Percentiles rank a stretch among this genome's conserved stretches.
Evolutionary conservation across 768 basidiomycete species (phyloP).

Genomic region (Macrocybe gigantea): DNA sequence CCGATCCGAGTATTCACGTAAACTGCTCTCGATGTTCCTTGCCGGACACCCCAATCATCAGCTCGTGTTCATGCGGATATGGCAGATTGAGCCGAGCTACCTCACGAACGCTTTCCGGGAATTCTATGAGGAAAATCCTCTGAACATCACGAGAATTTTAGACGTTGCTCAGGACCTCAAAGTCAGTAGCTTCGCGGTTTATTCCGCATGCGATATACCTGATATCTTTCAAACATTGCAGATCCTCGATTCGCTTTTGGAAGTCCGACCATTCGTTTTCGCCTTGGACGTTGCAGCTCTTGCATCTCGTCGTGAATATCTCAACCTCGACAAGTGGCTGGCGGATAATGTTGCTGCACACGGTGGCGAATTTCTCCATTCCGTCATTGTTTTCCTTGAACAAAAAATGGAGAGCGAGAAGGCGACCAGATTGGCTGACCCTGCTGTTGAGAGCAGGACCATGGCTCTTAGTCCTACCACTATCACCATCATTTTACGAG

Average conservation of each 20-base stretch:
- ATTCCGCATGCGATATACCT: not conserved
- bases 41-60: conserved; percentile 93
- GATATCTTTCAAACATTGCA: conserved; percentile 18
- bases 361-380: conserved; percentile 80
- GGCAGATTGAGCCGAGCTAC: conserved; percentile 85
- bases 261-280: conserved; percentile 83
- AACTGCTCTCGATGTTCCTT: conserved; percentile 84
- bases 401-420: conserved; percentile 93
- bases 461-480: conserved; percentile 86
- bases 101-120: conserved; percentile 85
- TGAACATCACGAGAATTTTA: conserved; percentile 90
- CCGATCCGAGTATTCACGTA: conserved; percentile 80
- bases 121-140: conserved; percentile 86
- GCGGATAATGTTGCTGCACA: conserved; percentile 80
- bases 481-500: conserved; percentile 87
- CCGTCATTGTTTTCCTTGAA: conserved; percentile 84
- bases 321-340: conserved; percentile 97
- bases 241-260: conserved; percentile 91
- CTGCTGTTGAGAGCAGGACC: conserved; percentile 70
- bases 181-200: conserved; percentile 33
- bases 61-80: conserved; percentile 94
- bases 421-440: conserved; percentile 66
- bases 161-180: conserved; percentile 96
- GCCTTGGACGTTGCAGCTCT: conserved; percentile 92
- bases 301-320: conserved; percentile 87